phyloP scores from a whole-genome alignment of 2,329 filamentous ascomycete genomes.

The Elsinoe australis region DNA sequence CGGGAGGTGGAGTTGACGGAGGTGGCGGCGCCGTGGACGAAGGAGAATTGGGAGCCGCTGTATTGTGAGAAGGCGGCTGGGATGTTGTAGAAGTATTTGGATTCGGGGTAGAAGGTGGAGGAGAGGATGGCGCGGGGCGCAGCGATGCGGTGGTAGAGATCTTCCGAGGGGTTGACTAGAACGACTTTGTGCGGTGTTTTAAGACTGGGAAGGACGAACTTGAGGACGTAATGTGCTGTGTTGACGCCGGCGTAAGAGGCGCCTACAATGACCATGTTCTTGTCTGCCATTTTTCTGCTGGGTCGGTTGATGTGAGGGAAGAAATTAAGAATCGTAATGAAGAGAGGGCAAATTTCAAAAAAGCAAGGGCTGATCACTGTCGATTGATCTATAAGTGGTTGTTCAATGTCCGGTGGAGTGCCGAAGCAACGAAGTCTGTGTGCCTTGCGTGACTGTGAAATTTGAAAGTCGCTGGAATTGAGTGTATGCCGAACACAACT shows the following conservation, averaged over 20 bases:
- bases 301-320: not conserved
- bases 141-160: slow-evolving; percentile 48
- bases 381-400: not conserved
- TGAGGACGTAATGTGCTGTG: slow-evolving; percentile 47
- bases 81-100: slow-evolving; percentile 46
- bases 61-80: slow-evolving; percentile 46
- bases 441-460: not conserved
- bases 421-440: not conserved
- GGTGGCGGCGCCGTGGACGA: slow-evolving; percentile 45
- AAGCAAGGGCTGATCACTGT: no score
- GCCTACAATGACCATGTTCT: slow-evolving; percentile 47
- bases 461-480: not conserved
- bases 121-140: slow-evolving; percentile 48
- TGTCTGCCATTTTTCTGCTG: no score
- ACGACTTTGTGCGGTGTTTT: slow-evolving; percentile 44
- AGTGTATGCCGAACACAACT: not conserved
- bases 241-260: slow-evolving; percentile 48
- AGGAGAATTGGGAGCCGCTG: slow-evolving; percentile 39
- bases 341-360: not conserved
- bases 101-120: slow-evolving; percentile 39
- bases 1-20: slow-evolving; percentile 39
- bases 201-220: slow-evolving; percentile 43
- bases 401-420: slow-evolving; percentile 9
- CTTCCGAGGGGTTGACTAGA: slow-evolving; percentile 46
- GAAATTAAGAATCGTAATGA: not conserved